phyloP scores from a whole-genome alignment of 2,329 filamentous ascomycete species.

The Coleophoma crateriformis region DNA sequence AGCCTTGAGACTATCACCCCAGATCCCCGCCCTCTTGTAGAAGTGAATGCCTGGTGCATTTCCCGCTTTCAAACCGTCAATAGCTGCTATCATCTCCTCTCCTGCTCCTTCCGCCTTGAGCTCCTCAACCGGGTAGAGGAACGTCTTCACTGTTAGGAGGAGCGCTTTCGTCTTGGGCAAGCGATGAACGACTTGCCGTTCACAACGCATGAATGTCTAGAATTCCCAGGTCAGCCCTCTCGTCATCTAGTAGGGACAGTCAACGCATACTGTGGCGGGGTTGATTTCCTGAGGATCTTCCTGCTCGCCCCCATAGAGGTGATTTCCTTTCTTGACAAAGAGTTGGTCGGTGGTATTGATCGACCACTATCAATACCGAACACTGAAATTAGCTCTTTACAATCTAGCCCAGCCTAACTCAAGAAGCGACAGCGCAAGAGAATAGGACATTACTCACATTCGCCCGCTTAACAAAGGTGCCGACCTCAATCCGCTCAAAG shows the following conservation, averaged over 20 bases:
- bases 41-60: conserved; percentile 50
- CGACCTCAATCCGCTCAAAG: conserved; percentile 47
- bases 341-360: conserved; percentile 34
- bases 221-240: background rate
- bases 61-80: conserved; percentile 52
- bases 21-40: conserved; percentile 44
- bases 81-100: conserved; percentile 46
- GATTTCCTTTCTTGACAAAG: conserved; percentile 33
- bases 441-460: conserved; percentile 31
- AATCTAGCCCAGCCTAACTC: too few relatives aligned
- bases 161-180: conserved; percentile 46
- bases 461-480: conserved; percentile 46
- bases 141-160: conserved; percentile 59
- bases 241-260: too few relatives aligned
- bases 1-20: conserved; percentile 22
- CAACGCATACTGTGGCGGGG: conserved; percentile 32
- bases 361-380: conserved; percentile 28
- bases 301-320: conserved; percentile 32
- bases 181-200: conserved; percentile 57
- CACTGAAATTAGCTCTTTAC: too few relatives aligned
- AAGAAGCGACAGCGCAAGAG: too few relatives aligned
- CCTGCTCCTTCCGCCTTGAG: conserved; percentile 51
- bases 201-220: conserved; percentile 44
- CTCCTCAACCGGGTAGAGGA: conserved; percentile 47
- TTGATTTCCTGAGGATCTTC: conserved; percentile 32